A percentile compares a stretch with the other conserved stretches of the same genome.
These are phyloP conservation scores for Trametes polyzona DNA, from an alignment of 1,284 basidiomycete genomes.

Conservation along the genomic window DNA sequence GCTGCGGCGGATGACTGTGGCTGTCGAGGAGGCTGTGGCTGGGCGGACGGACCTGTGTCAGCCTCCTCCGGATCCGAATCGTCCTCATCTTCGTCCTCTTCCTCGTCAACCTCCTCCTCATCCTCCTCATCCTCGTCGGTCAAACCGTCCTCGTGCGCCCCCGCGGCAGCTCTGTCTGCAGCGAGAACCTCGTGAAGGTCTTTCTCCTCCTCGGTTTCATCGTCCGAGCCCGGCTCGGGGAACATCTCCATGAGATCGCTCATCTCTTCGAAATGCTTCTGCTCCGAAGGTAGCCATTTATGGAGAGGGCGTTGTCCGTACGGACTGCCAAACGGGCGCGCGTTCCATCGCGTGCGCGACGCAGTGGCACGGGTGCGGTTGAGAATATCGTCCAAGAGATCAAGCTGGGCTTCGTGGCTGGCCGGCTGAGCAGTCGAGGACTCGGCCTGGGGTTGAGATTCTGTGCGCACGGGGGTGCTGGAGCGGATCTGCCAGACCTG, in stretches of 20 bases:
- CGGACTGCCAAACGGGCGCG: constrained; percentile 15
- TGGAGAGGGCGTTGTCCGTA: constrained; percentile 22
- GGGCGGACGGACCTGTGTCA: background rate
- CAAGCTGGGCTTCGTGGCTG: background rate
- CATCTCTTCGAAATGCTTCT: constrained; percentile 13
- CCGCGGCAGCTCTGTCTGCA: background rate
- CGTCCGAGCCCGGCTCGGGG: constrained; percentile 11
- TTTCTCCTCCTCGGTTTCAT: constrained; percentile 9
- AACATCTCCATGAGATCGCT: constrained; percentile 10
- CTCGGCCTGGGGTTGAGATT: background rate
- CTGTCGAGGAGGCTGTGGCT: background rate
- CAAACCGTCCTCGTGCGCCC: too few relatives aligned
- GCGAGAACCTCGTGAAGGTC: background rate
- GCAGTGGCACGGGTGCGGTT: constrained; percentile 8
- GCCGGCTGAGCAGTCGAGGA: background rate
- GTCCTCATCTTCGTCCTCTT: constrained; percentile 8
- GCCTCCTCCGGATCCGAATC: constrained; percentile 10
- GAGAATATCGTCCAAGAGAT: constrained; percentile 9
- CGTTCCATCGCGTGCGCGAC: constrained; percentile 21
- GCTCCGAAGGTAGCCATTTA: constrained; percentile 12
- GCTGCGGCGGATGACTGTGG: constrained; percentile 5
- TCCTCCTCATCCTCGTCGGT: background rate
- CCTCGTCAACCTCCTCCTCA: background rate
- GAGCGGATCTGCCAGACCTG: constrained; percentile 13
- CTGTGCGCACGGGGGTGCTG: background rate